Percentiles rank a stretch among this genome's conserved stretches.
These are phyloP conservation scores for Huntiella moniliformis DNA, from an alignment of 2,329 filamentous ascomycete genomes.

Conservation along the genomic window DNA sequence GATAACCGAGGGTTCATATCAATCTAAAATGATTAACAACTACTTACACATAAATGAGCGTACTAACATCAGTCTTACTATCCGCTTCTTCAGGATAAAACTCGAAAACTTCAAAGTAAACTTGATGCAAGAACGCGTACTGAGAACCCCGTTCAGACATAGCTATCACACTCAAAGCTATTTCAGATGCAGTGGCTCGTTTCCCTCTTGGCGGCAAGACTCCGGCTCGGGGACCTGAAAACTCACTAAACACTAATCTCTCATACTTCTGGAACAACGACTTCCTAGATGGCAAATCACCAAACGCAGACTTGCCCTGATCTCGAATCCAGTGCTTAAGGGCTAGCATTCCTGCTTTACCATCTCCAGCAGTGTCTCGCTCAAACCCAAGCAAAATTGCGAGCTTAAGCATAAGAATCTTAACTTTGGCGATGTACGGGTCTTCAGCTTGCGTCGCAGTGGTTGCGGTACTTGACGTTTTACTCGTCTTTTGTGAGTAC, in stretches of 20 bases:
- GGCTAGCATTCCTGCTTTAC: conserved; percentile 28
- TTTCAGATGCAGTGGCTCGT: conserved; percentile 49
- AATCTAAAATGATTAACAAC: too few species aligned
- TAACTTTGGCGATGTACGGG: conserved; percentile 56
- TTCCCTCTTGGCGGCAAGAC: conserved; percentile 33
- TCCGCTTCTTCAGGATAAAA: conserved; percentile 66
- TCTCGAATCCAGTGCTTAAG: conserved; percentile 60
- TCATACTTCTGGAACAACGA: conserved; percentile 63
- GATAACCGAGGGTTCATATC: too few species aligned
- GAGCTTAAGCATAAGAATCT: conserved; percentile 63
- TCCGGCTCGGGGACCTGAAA: conserved; percentile 28
- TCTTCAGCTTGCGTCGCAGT: conserved; percentile 53
- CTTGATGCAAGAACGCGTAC: conserved; percentile 62
- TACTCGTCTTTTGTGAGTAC: conserved; percentile 52
- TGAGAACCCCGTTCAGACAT: conserved; percentile 52
- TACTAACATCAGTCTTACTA: conserved; percentile 43
- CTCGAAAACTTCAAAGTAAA: conserved; percentile 71
- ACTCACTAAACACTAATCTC: conserved; percentile 56
- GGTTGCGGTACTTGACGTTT: conserved; percentile 53
- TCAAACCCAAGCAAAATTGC: conserved; percentile 71
- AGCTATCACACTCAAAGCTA: conserved; percentile 60
- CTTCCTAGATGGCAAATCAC: conserved; percentile 49
- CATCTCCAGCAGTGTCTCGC: conserved; percentile 31
- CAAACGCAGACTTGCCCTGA: conserved; percentile 62
- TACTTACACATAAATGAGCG: conserved; percentile 26